Conservation (phyloP, 1,284 basidiomycete species). For the Moesziomyces antarcticus region DNA sequence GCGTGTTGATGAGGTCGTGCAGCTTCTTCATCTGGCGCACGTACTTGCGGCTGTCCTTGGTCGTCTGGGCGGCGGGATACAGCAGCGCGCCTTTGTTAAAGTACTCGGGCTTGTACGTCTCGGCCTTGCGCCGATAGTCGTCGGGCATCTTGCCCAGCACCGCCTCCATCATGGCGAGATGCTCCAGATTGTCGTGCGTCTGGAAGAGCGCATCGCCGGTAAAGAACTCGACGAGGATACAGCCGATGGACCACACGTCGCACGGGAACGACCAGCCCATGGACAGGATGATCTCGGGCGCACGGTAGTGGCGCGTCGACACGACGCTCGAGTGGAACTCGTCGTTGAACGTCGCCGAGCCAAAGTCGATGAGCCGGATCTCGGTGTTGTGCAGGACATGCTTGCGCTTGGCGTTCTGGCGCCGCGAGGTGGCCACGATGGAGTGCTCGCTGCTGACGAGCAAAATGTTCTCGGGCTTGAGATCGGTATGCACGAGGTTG, state of each 20-base stretch:
- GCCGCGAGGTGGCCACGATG: constrained; percentile 47
- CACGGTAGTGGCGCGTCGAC: constrained; percentile 96
- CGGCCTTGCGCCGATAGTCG: constrained; percentile 74
- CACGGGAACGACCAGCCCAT: constrained; percentile 98
- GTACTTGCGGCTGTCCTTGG: constrained; percentile 91
- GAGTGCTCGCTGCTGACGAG: constrained; percentile 86
- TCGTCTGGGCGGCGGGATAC: constrained; percentile 88
- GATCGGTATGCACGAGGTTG: constrained; percentile 93
- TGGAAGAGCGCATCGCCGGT: constrained; percentile 98
- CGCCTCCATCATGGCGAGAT: constrained; percentile 99
- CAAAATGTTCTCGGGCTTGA: constrained; percentile 88
- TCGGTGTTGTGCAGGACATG: constrained; percentile 84
- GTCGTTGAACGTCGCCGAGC: constrained; percentile 95
- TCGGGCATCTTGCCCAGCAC: constrained; percentile 97
- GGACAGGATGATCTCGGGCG: constrained; percentile 95
- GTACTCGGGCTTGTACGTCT: constrained; percentile 83
- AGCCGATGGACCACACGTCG: constrained; percentile 97
- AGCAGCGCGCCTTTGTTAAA: constrained; percentile 88
- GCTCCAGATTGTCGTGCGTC: constrained; percentile 98
- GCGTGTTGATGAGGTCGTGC: constrained; percentile 81
- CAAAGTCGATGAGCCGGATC: constrained; percentile 98
- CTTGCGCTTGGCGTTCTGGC: constrained; percentile 58
- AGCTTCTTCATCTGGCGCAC: constrained; percentile 86
- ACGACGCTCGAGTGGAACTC: constrained; percentile 99
- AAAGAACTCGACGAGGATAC: constrained; percentile 98